These are phyloP conservation scores for Botryotinia globosa DNA, from an alignment of 2,329 filamentous ascomycete genomes.

Conservation along the genomic window DNA sequence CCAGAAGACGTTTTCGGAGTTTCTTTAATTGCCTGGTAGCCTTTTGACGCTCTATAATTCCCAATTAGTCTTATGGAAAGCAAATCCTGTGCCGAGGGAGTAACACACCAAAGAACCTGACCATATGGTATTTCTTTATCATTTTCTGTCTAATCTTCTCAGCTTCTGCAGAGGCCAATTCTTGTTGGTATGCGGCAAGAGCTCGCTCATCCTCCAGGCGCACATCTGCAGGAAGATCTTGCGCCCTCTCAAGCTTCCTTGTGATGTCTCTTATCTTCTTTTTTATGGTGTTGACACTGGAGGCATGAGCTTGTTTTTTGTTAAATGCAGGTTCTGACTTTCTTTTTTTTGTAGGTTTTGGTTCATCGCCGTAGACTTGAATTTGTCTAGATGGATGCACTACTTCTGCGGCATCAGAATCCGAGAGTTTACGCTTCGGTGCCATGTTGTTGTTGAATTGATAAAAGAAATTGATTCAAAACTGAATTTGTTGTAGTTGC, in stretches of 20 bases:
- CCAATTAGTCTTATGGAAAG: constrained; percentile 21
- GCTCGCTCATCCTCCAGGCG: constrained; percentile 70
- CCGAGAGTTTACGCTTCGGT: constrained; percentile 35
- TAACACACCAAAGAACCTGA: constrained; percentile 73
- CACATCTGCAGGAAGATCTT: constrained; percentile 65
- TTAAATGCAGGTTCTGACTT: constrained; percentile 31
- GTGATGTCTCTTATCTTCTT: constrained; percentile 69
- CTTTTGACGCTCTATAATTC: constrained; percentile 64
- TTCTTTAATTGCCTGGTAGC: constrained; percentile 65
- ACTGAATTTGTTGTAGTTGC: constrained; percentile 11
- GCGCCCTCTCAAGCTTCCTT: constrained; percentile 59
- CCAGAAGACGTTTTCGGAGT: constrained; percentile 56
- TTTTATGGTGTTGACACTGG: constrained; percentile 59
- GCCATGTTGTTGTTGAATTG: constrained; percentile 30
- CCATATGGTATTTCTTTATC: constrained; percentile 79
- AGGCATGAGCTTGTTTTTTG: constrained; percentile 37
- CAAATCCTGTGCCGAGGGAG: background rate
- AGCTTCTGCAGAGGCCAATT: constrained; percentile 57
- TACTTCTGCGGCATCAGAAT: constrained; percentile 27
- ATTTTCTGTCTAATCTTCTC: constrained; percentile 65
- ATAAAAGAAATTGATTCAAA: background rate
- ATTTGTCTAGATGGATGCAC: constrained; percentile 38
- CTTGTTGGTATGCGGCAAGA: constrained; percentile 62
- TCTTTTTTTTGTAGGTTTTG: constrained; percentile 37
- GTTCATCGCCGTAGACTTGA: constrained; percentile 35